These are phyloP conservation scores for Anaeramoeba flamelloides DNA, from an alignment of 78 protist genomes.

Conservation along the genomic window DNA sequence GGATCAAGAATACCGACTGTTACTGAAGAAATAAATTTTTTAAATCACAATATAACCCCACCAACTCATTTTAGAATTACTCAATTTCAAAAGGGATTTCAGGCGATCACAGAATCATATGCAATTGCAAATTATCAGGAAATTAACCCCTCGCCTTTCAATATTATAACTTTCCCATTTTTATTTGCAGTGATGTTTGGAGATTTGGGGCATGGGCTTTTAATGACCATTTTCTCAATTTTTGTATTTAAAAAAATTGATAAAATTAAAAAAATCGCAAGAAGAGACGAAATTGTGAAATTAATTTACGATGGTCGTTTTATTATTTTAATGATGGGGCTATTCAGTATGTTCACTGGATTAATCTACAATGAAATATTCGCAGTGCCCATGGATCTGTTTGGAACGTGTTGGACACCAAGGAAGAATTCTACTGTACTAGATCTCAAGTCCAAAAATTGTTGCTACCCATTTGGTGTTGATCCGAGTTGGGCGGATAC, in stretches of 20 bases:
- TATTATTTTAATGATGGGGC: not conserved
- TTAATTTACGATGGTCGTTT: not conserved
- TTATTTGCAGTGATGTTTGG: slow-evolving; percentile 99
- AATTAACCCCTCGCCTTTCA: slow-evolving; percentile 59
- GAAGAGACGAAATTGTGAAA: no score
- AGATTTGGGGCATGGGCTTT: slow-evolving; percentile 93
- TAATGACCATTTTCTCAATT: no score
- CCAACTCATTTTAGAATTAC: slow-evolving; percentile 77
- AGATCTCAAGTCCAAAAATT: not conserved
- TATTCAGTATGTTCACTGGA: not conserved
- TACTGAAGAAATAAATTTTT: not conserved
- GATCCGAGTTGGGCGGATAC: not conserved
- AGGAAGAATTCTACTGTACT: not conserved
- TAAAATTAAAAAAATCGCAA: no score
- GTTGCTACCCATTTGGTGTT: not conserved
- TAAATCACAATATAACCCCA: not conserved
- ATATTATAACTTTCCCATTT: slow-evolving; percentile 95
- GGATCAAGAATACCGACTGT: not conserved
- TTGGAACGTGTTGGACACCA: slow-evolving; percentile 1
- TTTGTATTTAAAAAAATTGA: no score
- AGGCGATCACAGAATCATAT: slow-evolving; percentile 78
- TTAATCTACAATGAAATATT: not conserved
- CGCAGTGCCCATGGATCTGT: not conserved
- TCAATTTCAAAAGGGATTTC: slow-evolving; percentile 56
- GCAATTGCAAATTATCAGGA: slow-evolving; percentile 86